phyloP scores from a whole-genome alignment of 495 filamentous ascomycete genomes.

The Hypoxylon crocopeplum region DNA sequence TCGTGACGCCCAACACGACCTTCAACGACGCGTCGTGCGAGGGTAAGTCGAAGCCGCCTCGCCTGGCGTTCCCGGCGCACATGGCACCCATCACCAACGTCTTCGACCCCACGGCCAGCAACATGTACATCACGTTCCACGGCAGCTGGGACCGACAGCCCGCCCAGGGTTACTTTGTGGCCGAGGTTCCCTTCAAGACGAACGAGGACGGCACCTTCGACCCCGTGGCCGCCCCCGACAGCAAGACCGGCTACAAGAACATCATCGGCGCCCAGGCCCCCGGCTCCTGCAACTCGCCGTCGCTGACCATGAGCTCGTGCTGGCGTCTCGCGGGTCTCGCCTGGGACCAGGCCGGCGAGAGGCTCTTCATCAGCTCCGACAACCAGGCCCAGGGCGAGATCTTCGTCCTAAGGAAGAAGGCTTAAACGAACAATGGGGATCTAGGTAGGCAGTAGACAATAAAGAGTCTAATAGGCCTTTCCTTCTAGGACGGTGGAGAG shows the following conservation, averaged over 20 bases:
- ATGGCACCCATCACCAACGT: slow-evolving; percentile 62
- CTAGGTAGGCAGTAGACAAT: neutral
- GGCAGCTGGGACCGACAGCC: slow-evolving; percentile 62
- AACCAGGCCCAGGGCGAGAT: slow-evolving; percentile 53
- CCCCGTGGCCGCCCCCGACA: slow-evolving; percentile 42
- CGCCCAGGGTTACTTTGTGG: slow-evolving; percentile 61
- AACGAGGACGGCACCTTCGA: slow-evolving; percentile 45
- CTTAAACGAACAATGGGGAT: neutral
- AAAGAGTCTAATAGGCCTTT: neutral
- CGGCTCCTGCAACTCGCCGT: slow-evolving; percentile 35
- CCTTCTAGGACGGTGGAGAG: neutral
- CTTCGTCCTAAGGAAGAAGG: slow-evolving; percentile 45
- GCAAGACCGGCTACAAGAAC: slow-evolving; percentile 42
- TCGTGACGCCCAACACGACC: slow-evolving; percentile 50
- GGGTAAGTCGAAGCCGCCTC: slow-evolving; percentile 50
- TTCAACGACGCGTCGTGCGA: slow-evolving; percentile 58
- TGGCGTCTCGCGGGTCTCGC: slow-evolving; percentile 41
- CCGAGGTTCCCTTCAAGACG: slow-evolving; percentile 53
- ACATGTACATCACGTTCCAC: slow-evolving; percentile 64
- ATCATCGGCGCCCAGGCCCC: slow-evolving; percentile 42
- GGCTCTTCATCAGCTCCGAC: slow-evolving; percentile 45
- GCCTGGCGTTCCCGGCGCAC: slow-evolving; percentile 62
- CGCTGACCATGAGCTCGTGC: slow-evolving; percentile 40
- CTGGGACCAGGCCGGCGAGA: slow-evolving; percentile 42
- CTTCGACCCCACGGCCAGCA: slow-evolving; percentile 47